phyloP scores from a whole-genome alignment of 768 basidiomycete genomes.

The Tremella mesenterica region DNA sequence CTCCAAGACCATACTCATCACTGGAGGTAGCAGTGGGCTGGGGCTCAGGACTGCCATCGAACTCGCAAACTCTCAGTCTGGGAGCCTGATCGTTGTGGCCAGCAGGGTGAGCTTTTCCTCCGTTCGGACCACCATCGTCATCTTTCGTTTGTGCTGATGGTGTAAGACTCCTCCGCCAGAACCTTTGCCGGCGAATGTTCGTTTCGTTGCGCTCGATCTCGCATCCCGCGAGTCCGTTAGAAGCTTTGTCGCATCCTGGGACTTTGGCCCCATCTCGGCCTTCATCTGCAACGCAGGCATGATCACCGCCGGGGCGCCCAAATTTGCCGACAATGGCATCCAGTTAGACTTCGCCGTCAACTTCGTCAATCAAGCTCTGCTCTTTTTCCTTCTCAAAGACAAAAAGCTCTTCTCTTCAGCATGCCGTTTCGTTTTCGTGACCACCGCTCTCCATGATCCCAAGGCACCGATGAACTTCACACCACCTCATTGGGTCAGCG shows the following conservation, averaged over 20 bases:
- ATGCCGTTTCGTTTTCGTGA: background rate
- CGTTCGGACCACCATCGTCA: background rate
- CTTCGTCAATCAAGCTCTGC: conserved; percentile 10
- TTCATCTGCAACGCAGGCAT: conserved; percentile 13
- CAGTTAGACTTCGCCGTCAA: conserved; percentile 10
- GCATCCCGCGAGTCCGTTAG: background rate
- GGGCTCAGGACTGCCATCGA: background rate
- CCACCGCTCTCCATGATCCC: background rate
- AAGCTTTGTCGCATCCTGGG: conserved; percentile 5
- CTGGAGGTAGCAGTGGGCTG: conserved; percentile 1
- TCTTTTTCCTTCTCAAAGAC: conserved; percentile 15
- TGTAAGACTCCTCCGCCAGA: conserved; percentile 1
- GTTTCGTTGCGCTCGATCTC: conserved; percentile 9
- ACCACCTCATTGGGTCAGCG: too few species aligned
- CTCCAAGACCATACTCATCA: background rate
- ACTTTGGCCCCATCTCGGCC: conserved; percentile 5
- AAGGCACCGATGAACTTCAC: too few species aligned
- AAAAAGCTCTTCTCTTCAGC: conserved; percentile 1
- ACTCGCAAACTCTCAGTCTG: background rate
- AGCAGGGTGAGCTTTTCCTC: background rate
- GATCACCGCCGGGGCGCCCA: background rate
- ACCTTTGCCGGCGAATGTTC: conserved; percentile 5
- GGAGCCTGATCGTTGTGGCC: background rate
- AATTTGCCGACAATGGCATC: conserved; percentile 6
- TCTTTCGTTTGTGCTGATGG: background rate